Percentiles rank a stretch among this genome's conserved stretches.
Conservation (phyloP, 2,329 filamentous ascomycete species). For the Akanthomyces lecanii region DNA sequence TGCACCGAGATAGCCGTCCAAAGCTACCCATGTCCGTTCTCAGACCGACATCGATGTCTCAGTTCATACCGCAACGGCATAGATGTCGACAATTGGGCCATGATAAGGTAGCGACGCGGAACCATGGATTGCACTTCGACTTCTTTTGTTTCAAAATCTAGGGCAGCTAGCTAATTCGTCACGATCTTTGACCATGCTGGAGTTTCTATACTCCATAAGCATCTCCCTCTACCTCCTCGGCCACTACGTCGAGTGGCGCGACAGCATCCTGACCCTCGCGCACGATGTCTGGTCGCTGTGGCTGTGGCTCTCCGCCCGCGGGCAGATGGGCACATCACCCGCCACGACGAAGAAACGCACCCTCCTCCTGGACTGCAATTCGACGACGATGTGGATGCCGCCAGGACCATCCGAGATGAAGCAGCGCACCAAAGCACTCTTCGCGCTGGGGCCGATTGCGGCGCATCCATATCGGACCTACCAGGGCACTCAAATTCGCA, state of each 20-base stretch:
- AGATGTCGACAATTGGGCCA: too few species aligned
- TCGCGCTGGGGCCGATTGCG: conserved; percentile 5
- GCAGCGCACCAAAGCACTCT: conserved; percentile 9
- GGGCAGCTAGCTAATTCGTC: background rate
- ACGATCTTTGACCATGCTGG: background rate
- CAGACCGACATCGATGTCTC: too few species aligned
- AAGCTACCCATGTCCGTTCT: too few species aligned
- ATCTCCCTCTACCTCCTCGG: conserved; percentile 14
- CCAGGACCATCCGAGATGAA: conserved; percentile 10
- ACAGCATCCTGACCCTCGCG: conserved; percentile 9
- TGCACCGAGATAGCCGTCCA: too few species aligned
- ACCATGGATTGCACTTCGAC: background rate
- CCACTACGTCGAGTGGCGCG: conserved; percentile 14
- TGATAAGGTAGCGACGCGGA: background rate
- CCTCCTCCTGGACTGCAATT: background rate
- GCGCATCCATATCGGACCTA: conserved; percentile 11
- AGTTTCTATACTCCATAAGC: conserved; percentile 8
- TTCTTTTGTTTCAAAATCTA: background rate
- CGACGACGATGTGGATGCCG: background rate
- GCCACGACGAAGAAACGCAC: background rate
- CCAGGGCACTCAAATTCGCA: conserved; percentile 8
- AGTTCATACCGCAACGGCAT: too few species aligned
- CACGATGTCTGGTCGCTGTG: conserved; percentile 6
- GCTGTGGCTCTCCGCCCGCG: background rate
- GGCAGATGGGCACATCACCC: background rate